Evolutionary conservation across 179 eudicot genomes (phyloP).

Genomic region (Nepenthes alata): DNA sequence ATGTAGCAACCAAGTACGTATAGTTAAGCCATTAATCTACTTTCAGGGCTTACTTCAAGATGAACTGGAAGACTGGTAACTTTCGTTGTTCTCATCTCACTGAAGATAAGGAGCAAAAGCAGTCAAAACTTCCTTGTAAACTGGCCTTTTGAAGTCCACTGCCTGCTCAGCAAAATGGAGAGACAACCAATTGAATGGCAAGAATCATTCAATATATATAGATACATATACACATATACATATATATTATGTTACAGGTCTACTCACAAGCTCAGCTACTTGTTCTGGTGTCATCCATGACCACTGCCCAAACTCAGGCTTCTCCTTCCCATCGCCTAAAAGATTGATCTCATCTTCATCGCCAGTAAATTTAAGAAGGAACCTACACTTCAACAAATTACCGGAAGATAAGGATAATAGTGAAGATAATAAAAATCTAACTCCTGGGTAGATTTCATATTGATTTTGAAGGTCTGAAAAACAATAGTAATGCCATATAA

Average conservation of each 20-base stretch:
- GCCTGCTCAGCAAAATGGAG: constrained; percentile 43
- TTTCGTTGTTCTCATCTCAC: background rate
- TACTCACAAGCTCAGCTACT: constrained; percentile 57
- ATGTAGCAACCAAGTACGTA: background rate
- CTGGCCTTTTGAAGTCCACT: constrained; percentile 81
- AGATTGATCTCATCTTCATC: constrained; percentile 77
- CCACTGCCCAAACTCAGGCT: constrained; percentile 91
- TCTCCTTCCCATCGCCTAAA: constrained; percentile 82
- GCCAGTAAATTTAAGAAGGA: constrained; percentile 67
- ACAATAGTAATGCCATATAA: too few relatives aligned
- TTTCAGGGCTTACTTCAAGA: background rate
- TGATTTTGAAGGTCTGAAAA: too few relatives aligned
- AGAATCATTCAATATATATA: background rate
- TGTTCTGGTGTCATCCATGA: constrained; percentile 79
- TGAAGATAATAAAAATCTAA: too few relatives aligned
- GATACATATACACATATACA: background rate
- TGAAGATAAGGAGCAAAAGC: constrained; percentile 66
- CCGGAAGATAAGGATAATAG: too few relatives aligned
- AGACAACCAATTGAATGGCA: background rate
- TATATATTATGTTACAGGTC: background rate
- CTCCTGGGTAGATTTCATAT: too few relatives aligned
- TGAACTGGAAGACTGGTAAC: background rate
- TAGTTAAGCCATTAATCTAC: background rate
- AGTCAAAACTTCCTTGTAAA: constrained; percentile 64
- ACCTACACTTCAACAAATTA: constrained; percentile 29